Base-by-base conservation (phyloP, 176 grass and related monocot species). In the Oryza rufipogon region DNA sequence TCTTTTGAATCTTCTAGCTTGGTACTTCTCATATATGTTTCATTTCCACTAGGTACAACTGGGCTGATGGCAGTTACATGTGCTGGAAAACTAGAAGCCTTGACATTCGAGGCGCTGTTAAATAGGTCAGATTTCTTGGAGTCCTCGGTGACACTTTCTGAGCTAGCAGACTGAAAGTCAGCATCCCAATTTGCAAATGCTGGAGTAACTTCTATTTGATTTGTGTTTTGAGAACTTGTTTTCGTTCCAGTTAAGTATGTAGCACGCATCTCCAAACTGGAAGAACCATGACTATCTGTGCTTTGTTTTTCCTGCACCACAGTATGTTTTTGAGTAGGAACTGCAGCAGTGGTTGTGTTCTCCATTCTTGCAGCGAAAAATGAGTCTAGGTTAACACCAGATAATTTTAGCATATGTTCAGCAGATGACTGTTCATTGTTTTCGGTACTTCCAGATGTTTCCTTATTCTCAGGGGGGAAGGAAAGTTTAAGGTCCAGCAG, bases 101-200 rank as follows among this genome's bases (percentile, higher is more conserved):
- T 56, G 0, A 64, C 33, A 81, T 23, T 32, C 72, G 90, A 79
- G 70, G 75, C 1, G n/a, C 74, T 68, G 74, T 89, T 84, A 89
- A 94, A 94, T 58, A 89, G 75, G 73, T 94, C 79, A 77, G 68
- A 54, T 73, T 93, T 68, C n/a, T 86, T 79, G 73, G 87, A 75
- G 8, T 69, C 76, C 74, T 51, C 4, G n/a, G 68, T 33, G 70
- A 26, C 71, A 86, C 9, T 69, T 66, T 75, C 63, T 33, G 71
- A 83, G 58, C 32, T 73, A 84, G 80, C 68, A 86, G 93, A 70
- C 64, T 88, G 85, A 88, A 96, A 99, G 60, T 94, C 89, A 68
- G 88, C 89, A 45, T 99, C 91, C 93, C 96, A 99, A 58, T 83
- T 89, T 80, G 91, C 83, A 58, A 94, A 96, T 89, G 80, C 82